Conservation (phyloP, 352 stramenopile species). For the Phytopythium delawarense region DNA sequence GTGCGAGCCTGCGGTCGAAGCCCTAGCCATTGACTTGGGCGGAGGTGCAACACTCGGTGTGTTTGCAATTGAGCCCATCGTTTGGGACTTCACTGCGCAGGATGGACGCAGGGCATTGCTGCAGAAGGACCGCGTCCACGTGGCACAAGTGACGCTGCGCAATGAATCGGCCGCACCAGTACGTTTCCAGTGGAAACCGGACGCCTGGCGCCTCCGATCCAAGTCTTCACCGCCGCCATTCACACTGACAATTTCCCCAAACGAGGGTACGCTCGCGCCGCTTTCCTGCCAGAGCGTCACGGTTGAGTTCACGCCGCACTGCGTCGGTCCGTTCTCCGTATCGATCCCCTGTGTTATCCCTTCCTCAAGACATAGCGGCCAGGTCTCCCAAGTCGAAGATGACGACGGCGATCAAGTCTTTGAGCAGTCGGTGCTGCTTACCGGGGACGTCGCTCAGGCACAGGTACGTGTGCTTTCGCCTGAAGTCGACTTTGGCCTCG, state of each 20-base stretch:
- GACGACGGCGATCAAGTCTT: slow-evolving; percentile 9
- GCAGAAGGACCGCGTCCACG: slow-evolving; percentile 1
- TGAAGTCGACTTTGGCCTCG: slow-evolving; percentile 75
- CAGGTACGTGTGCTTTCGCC: slow-evolving; percentile 38
- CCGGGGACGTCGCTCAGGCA: slow-evolving; percentile 35
- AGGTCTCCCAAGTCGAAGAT: not conserved
- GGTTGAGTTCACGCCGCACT: slow-evolving; percentile 40
- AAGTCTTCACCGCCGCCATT: slow-evolving; percentile 12
- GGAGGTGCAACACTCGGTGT: not conserved
- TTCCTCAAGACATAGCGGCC: not conserved
- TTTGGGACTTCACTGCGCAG: not conserved
- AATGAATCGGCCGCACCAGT: slow-evolving; percentile 14
- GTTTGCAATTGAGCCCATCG: slow-evolving; percentile 1
- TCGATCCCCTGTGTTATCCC: slow-evolving; percentile 37
- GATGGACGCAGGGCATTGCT: not conserved
- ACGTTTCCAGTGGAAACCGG: slow-evolving; percentile 28
- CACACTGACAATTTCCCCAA: slow-evolving; percentile 18
- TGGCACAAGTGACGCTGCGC: not conserved
- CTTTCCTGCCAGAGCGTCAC: slow-evolving; percentile 11
- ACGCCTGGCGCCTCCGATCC: slow-evolving; percentile 1
- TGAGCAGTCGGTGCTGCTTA: slow-evolving; percentile 49
- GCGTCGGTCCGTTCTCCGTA: slow-evolving; percentile 39
- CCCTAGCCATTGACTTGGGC: not conserved
- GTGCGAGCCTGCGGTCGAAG: not conserved
- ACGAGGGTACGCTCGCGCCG: slow-evolving; percentile 18